Evolutionary conservation across 179 eudicot genomes (phyloP), one percentile per base, ranked within the genome.

Genomic region (Camellia oleifera): DNA sequence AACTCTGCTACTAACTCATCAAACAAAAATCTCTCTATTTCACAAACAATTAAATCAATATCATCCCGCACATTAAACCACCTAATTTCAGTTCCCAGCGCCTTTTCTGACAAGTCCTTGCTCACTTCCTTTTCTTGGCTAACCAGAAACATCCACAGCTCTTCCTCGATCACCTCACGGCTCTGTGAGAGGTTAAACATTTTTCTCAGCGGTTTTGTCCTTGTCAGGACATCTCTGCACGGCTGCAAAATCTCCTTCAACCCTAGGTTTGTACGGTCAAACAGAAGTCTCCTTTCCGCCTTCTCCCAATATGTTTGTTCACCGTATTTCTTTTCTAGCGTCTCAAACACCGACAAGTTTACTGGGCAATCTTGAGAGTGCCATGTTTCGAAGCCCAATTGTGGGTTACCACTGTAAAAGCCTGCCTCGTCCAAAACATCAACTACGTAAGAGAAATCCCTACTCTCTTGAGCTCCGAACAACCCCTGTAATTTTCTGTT

Each of bases 371-470:
- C 88, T 23, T 83, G 48, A 58, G 90, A 87, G 85, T 87, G 74
- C 93, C 93, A 89, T 68, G 82, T 71, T 58, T 81, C 83, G 18
- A 86, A 80, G 73, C 81, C 78, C 65, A 83, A 53, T 44, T 82
- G 83, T 4, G 73, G 73, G 58, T 88, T 78, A 15, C 23, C 53
- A 63, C 87, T 77, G 32, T 84, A 81, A 64, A 88, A 69, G 11
- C 87, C 89, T 1, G 88, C 88, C 76, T 90, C 90, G 45, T 88
- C 87, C 50, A 94, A 78, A 76, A 92, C 85, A 61, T 91, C 95
- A n/a, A 84, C 86, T 77, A 92, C 65, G 84, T 94, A 97, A 69
- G 93, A 94, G 70, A 84, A 90, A 72, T 89, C 86, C 88, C 97
- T 88, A 72, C 88, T 85, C 64, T 87, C 88, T 60, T 75, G 86